Evolutionary conservation across 192 early-diverging fungal genomes (phyloP), one percentile per base, ranked within the genome.

Genomic region (Rhizophagus prolifer): DNA sequence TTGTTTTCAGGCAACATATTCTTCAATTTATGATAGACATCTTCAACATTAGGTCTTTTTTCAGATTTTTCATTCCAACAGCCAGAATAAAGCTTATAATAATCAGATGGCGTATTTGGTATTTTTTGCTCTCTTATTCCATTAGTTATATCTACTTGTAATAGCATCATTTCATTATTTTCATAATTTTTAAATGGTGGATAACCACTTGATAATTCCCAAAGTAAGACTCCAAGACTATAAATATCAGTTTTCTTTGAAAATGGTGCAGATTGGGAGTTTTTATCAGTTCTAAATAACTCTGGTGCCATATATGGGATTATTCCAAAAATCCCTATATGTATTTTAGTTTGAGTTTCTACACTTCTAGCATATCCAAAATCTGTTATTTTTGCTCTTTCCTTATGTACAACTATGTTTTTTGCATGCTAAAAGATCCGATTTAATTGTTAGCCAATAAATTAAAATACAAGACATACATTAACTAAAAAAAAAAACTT

Each of bases 191-290:
- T 9, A 47, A 38, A 46, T 47, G 41, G 68, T 3, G 25, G 21
- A n/a, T n/a, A 13, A 8, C 68, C 68, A 70, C 68, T 70, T 4
- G 68, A 70, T 38, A 70, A n/a, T 44, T 70, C 68, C 68, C 68
- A 70, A 47, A 70, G 23, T 70, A 70, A 38, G 3, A 70, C 21
- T n/a, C 68, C 68, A 70, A 70, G 68, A n/a, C 68, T 70, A 25
- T 46, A 70, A 3, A 70, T 70, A 70, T 70, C 68, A 12, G 41
- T 25, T 44, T 70, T 63, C 23, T 13, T 13, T 14, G 25, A 30
- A 63, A 12, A 63, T 30, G 61, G 26, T 63, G n/a, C 1, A 30
- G 8, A 0, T n/a, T 14, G 9, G 2, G 16, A 14, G n/a, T 14
- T 25, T n/a, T 31, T 1, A 7, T 9, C n/a, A n/a, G n/a, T 0